Evolutionary conservation across 495 filamentous ascomycete genomes (phyloP), one percentile per base, ranked within the genome.

Genomic region (Aspergillus hancockii): DNA sequence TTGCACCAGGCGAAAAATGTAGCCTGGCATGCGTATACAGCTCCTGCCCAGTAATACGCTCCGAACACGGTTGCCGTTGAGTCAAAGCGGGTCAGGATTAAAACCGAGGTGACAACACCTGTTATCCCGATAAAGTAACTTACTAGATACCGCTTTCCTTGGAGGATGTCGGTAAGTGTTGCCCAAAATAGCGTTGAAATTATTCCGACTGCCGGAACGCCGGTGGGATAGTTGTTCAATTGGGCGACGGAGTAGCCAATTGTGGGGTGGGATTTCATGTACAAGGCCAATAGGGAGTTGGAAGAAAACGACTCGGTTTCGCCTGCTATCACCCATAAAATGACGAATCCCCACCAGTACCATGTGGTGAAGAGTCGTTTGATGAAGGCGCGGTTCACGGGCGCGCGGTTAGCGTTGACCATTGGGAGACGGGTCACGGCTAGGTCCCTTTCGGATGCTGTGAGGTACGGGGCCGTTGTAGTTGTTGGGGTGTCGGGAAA

Each of bases 1-100:
- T 85, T 86, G n/a, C 81, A 82, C 83, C 83, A 85, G 0, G 83
- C 82, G 51, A 84, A 85, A 62, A 85, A 83, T 0, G 79, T 80
- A 16, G 82, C 81, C 58, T 84, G 82, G 54, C 81, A 83, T 14
- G 79, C 81, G 58, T 84, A 84, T 3, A 83, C 78, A 7, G 72
- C 65, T 9, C 81, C 81, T 0, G 80, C 80, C 68, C 75, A 80
- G 67, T 83, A 85, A 46, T 84, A 85, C 13, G 79, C 77, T 0
- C 46, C 82, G 52, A 83, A 81, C 1, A 79, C 73, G 0, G 70
- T 74, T 6, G 72, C 71, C 1, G 75, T 76, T 22, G 68, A 70
- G 1, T 72, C 64, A 5, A 75, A 71, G 2, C 75, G 75, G 2
- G 70, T 74, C 0, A 86, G 65, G 4, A 86, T 79, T 61, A 86